Base-by-base conservation (phyloP, 2,329 filamentous ascomycete species). In the Beauveria sp. region DNA sequence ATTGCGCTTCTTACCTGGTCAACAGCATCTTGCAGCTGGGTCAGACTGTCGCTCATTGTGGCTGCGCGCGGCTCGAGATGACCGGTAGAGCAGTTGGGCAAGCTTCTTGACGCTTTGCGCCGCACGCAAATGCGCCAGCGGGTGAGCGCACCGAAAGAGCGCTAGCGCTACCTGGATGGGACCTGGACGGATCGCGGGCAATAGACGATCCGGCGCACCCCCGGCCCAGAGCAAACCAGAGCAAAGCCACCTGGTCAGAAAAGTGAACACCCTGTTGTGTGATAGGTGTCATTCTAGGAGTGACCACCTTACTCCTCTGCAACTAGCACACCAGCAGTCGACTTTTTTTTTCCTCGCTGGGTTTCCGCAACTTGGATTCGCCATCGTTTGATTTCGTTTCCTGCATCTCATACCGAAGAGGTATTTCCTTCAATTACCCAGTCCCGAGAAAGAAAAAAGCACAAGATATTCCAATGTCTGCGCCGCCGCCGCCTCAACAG, bases 21-120 rank as follows among this genome's bases (percentile, higher is more conserved):
- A 63, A 93, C 84, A 73, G 89, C 87, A 77, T 95, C 90, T 75
- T 96, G 91, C 62, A 95, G 80, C 73, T 95, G 90, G 1, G 91
- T 93, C 62, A 96, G 81, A 64, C 88, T 81, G 71, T 96, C 91
- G 30, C 83, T 82, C 86, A 91, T 91, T 7, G 65, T 74, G 65
- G n/a, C 3, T 38, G 58, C 58, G 28, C 47, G n/a, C 10, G 24
- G 38, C 30, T 59, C 14, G 28, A 42, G 18, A 50, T 26, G 22
- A 10, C n/a, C 12, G 8, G 20, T 16, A 16, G 22, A 34, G 12
- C 28, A 28, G 30, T 18, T 43, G 22, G n/a, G 30, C 20, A 40
- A 52, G 47, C 57, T 52, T 59, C 38, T 59, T 7, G 47, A 59
- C 28, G 40, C 49, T 46, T 53, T 20, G 49, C 42, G 28, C 47